Evolutionary conservation across 1,284 basidiomycete genomes (phyloP), one percentile per base, ranked within the genome.

Genomic region (Xanthoconium separans): DNA sequence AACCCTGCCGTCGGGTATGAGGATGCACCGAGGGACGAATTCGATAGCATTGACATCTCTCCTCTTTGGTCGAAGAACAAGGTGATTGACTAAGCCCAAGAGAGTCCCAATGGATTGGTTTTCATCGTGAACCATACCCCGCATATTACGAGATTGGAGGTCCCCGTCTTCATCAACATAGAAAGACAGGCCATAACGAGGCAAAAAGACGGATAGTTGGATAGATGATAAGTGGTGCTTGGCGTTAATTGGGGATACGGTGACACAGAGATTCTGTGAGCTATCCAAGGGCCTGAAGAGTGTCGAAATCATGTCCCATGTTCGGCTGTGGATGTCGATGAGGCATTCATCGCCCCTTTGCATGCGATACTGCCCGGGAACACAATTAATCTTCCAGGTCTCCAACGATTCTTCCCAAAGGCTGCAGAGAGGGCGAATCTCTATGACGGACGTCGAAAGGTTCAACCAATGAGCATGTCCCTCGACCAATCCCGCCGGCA

Each of bases 401-500:
- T 42, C 27, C 2, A 24, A 13, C 15, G 46, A 53, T 6, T 4
- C 2, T 27, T 50, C 46, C 51, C 51, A 53, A 1, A 43, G 46
- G 8, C 2, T 29, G 15, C 42, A 27, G 3, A 50, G 34, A 6
- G 51, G 34, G 8, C 51, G 47, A 7, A 53, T 36, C 40, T 53
- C 51, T 9, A 53, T 29, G 6, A 33, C 4, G 20, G 49, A 53
- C 2, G 49, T 44, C 8, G 49, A 24, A 11, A 73, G 49, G 12
- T 71, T 57, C 27, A 77, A 55, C 75, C 76, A 78, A 57, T 77
- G 76, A 3, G 62, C 63, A 47, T 71, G 68, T 13, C 71, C 64
- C 3, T 65, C 36, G 1, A 73, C 57, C 22, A 79, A 64, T 6
- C 57, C 51, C 2, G 8, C n/a, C 0, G 78, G 78, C 2, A 80